Evolutionary conservation across 1,284 basidiomycete species (phyloP).

Genomic region (Trichosporon sp.): DNA sequence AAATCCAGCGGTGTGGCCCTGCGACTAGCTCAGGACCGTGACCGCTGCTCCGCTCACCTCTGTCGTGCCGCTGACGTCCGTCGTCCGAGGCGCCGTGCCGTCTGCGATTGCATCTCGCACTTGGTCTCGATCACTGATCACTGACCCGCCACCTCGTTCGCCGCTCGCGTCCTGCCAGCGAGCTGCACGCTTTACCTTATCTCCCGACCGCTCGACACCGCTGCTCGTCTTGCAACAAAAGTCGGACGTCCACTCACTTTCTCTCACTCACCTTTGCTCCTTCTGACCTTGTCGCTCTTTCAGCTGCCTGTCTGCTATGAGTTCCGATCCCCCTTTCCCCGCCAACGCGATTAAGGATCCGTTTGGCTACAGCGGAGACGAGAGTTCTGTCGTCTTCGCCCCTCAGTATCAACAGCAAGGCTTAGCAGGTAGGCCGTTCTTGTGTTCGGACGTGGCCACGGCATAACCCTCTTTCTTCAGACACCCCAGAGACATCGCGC

Average conservation of each 20-base stretch:
- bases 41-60: too few relatives aligned
- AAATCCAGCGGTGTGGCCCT: neutral
- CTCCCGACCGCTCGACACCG: too few relatives aligned
- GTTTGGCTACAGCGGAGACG: conserved; percentile 5
- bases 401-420: neutral
- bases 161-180: too few relatives aligned
- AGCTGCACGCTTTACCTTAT: too few relatives aligned
- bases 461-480: neutral
- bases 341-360: conserved; percentile 15
- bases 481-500: neutral
- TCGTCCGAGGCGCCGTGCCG: too few relatives aligned
- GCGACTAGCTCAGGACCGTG: too few relatives aligned
- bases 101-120: too few relatives aligned
- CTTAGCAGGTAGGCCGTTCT: neutral
- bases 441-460: neutral
- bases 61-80: too few relatives aligned
- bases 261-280: neutral
- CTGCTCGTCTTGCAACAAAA: too few relatives aligned
- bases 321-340: conserved; percentile 5
- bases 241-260: neutral
- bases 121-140: too few relatives aligned
- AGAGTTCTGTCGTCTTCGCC: neutral
- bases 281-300: neutral
- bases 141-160: too few relatives aligned
- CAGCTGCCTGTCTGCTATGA: conserved; percentile 1